A percentile compares a stretch with the other conserved stretches of the same genome.
Conservation (phyloP, 139 green algal species). For the Choricystis sp. region DNA sequence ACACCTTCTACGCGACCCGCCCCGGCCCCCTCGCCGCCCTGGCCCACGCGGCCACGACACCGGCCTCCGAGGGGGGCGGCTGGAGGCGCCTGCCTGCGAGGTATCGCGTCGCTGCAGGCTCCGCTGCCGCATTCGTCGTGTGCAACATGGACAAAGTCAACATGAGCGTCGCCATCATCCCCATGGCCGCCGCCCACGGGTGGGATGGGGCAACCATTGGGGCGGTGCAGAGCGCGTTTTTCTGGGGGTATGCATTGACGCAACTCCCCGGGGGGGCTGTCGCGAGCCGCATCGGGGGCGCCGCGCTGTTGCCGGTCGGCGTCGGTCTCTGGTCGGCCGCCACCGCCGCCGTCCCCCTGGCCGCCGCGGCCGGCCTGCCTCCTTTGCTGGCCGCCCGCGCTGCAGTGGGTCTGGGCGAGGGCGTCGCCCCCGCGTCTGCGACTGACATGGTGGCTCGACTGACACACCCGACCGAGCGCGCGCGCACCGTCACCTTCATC, state of each 20-base stretch:
- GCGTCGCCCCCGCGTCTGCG: conserved; percentile 64
- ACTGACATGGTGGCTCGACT: conserved; percentile 77
- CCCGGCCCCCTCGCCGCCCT: background rate
- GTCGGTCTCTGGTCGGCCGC: conserved; percentile 65
- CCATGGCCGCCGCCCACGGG: conserved; percentile 85
- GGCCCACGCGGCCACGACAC: background rate
- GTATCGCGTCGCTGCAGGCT: conserved; percentile 55
- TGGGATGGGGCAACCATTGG: conserved; percentile 67
- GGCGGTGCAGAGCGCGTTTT: conserved; percentile 85
- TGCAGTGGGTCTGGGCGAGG: conserved; percentile 83
- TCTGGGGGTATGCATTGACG: conserved; percentile 60
- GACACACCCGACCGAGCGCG: conserved; percentile 50
- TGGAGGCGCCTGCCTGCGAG: conserved; percentile 46
- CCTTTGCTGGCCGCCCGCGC: conserved; percentile 57
- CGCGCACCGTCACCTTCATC: conserved; percentile 61
- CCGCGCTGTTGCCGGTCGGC: conserved; percentile 54
- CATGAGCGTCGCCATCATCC: conserved; percentile 90
- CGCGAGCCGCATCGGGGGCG: conserved; percentile 42
- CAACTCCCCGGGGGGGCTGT: conserved; percentile 85
- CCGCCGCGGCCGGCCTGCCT: conserved; percentile 36
- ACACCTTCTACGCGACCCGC: no score
- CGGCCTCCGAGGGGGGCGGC: background rate
- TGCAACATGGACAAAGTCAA: conserved; percentile 97
- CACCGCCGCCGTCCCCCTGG: conserved; percentile 54
- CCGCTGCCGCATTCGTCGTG: conserved; percentile 69